Evolutionary conservation across 768 basidiomycete species (phyloP).

Genomic region (Hericium rajendrae): DNA sequence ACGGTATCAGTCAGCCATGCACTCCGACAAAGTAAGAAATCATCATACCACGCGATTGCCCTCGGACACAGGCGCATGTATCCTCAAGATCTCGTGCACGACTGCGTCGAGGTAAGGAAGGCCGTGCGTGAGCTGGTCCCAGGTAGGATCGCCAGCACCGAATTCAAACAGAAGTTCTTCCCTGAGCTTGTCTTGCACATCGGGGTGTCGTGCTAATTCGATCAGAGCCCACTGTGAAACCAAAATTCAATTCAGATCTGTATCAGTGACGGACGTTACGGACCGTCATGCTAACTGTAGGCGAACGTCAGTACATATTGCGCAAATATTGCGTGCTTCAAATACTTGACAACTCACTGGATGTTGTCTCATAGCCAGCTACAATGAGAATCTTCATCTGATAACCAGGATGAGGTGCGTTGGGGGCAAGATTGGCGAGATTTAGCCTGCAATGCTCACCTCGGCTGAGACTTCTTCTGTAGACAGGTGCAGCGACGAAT

Average conservation of each 20-base stretch:
- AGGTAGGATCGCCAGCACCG: conserved; percentile 36
- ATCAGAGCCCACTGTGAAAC: background rate
- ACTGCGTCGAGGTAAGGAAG: conserved; percentile 18
- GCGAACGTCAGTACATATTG: background rate
- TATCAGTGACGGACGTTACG: background rate
- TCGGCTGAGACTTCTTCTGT: background rate
- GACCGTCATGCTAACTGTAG: background rate
- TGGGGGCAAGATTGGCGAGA: background rate
- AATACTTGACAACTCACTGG: conserved; percentile 13
- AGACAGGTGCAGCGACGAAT: background rate
- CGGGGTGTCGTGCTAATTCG: background rate
- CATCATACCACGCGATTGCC: conserved; percentile 18
- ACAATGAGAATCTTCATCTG: background rate
- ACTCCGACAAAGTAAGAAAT: no score
- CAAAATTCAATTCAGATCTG: background rate
- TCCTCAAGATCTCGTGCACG: conserved; percentile 34
- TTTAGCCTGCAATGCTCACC: background rate
- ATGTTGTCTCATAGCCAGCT: background rate
- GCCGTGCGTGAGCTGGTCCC: conserved; percentile 38
- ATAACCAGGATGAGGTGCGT: no score
- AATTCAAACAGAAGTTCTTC: conserved; percentile 34
- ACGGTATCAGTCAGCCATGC: no score
- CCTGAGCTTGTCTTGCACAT: conserved; percentile 35
- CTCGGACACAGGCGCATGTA: conserved; percentile 32
- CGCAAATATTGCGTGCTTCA: no score